Conservation (phyloP, 2,329 filamentous ascomycete species). For the Penicillium sp. region DNA sequence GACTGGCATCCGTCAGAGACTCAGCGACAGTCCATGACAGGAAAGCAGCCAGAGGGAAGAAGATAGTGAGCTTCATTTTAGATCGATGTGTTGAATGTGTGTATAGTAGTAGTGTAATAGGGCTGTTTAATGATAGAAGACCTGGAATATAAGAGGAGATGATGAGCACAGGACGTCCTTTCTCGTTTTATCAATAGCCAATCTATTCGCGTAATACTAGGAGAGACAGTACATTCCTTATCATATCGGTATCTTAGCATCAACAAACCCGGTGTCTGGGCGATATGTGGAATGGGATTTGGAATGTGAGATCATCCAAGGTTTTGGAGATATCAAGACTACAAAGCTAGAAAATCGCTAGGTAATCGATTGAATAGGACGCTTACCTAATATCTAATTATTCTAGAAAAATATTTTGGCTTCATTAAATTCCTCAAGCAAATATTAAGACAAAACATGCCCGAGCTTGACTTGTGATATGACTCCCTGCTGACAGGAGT, state of each 20-base stretch:
- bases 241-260: not conserved
- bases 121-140: not conserved
- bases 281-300: slow-evolving; percentile 4
- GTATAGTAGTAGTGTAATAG: not conserved
- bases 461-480: too few relatives aligned
- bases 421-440: not conserved
- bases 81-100: not conserved
- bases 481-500: not conserved
- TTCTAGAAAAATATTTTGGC: not conserved
- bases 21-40: slow-evolving; percentile 15
- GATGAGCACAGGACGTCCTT: not conserved
- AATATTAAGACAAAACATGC: too few relatives aligned
- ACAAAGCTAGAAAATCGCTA: not conserved
- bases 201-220: not conserved
- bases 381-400: not conserved
- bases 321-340: not conserved
- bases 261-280: slow-evolving; percentile 5
- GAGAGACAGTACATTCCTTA: not conserved
- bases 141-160: not conserved
- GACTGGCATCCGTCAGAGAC: slow-evolving; percentile 4
- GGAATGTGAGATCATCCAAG: slow-evolving; percentile 5
- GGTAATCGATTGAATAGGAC: not conserved
- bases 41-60: slow-evolving; percentile 18
- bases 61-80: slow-evolving; percentile 21
- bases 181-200: slow-evolving; percentile 2